These are phyloP conservation scores for Meredithiella fracta DNA, from an alignment of 2,329 filamentous ascomycete genomes.

Conservation along the genomic window DNA sequence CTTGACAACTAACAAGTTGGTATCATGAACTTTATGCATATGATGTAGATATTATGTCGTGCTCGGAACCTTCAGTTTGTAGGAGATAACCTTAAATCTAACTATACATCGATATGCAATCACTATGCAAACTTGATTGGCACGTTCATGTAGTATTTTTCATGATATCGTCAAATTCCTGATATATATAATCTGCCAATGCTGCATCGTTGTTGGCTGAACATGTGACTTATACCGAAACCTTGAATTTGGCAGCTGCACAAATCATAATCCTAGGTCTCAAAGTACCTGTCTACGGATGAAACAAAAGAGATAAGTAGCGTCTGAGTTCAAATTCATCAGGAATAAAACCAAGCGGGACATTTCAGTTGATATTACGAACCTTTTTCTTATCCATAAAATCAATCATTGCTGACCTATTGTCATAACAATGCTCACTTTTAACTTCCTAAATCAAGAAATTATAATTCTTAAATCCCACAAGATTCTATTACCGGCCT, in stretches of 20 bases:
- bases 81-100: background rate
- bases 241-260: background rate
- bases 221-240: background rate
- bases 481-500: background rate
- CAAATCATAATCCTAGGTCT: background rate
- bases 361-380: too few species aligned
- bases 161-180: background rate
- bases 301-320: too few species aligned
- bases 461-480: too few species aligned
- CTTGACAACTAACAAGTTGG: too few species aligned
- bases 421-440: too few species aligned
- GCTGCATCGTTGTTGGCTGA: background rate
- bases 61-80: too few species aligned
- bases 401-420: background rate
- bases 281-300: background rate
- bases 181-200: background rate
- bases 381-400: too few species aligned
- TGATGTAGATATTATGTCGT: too few species aligned
- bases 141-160: background rate
- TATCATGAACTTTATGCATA: too few species aligned
- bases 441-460: too few species aligned
- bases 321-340: too few species aligned
- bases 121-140: background rate
- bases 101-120: background rate
- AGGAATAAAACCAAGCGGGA: too few species aligned